phyloP scores from a whole-genome alignment of 257 asterid genomes.

The Solanum paucissectum region DNA sequence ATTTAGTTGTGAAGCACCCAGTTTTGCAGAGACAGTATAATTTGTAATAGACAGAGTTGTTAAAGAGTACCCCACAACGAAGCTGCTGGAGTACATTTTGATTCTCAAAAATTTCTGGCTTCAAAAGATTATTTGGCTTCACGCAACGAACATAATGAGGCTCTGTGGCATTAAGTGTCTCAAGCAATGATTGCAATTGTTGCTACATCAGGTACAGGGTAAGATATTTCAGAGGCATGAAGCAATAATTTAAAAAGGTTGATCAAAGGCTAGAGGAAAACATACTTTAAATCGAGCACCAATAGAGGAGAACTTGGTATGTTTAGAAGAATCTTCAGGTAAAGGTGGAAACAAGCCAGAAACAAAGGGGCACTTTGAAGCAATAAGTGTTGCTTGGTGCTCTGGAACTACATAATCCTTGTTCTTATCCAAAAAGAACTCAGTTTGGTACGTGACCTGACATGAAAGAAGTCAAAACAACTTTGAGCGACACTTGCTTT shows the following conservation, averaged over 20 bases:
- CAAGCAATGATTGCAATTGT: slow-evolving; percentile 86
- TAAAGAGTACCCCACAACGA: slow-evolving; percentile 75
- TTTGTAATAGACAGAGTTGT: background rate
- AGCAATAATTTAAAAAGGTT: background rate
- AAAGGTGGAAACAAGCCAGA: slow-evolving; percentile 68
- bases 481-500: slow-evolving; percentile 2
- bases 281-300: slow-evolving; percentile 79
- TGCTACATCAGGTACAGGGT: slow-evolving; percentile 36
- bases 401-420: slow-evolving; percentile 82
- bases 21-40: background rate
- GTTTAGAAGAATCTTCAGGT: slow-evolving; percentile 74
- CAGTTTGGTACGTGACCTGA: slow-evolving; percentile 92
- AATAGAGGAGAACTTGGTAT: slow-evolving; percentile 83
- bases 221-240: background rate
- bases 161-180: slow-evolving; percentile 75
- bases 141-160: slow-evolving; percentile 86
- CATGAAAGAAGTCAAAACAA: slow-evolving; percentile 13
- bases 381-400: slow-evolving; percentile 78
- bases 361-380: slow-evolving; percentile 68
- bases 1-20: slow-evolving; percentile 1
- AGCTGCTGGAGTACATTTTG: slow-evolving; percentile 78
- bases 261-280: slow-evolving; percentile 1
- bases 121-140: slow-evolving; percentile 79
- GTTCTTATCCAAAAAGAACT: slow-evolving; percentile 74
- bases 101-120: slow-evolving; percentile 77